Evolutionary conservation across 1,139 yeast species (phyloP), one percentile per base, ranked within the genome.

Genomic region (Scheffersomyces titani): DNA sequence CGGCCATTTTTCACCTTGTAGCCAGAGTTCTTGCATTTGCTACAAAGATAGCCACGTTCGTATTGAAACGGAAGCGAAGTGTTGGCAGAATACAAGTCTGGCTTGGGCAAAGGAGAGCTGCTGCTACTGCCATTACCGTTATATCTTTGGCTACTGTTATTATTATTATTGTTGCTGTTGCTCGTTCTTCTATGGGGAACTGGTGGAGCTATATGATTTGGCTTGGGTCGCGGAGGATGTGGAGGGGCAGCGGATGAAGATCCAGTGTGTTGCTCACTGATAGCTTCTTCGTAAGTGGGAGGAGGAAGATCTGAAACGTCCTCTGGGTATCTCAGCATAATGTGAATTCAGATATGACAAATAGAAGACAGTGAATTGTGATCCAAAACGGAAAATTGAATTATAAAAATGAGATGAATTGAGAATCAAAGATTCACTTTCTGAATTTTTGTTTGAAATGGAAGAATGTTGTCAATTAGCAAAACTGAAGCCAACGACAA

Each of bases 11-110:
- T 70, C 40, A 57, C 57, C 62, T 71, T 76, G 65, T 63, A 78
- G 13, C 83, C 84, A 1, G 81, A 66, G 57, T 79, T 78, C 53
- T 72, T 72, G 63, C 84, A 80, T 63, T 76, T 76, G 13, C 65
- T 62, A 61, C 84, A 80, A 54, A 69, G 65, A 54, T 66, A 62
- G 1, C 81, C 78, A 20, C 67, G 64, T 2, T 82, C 79, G 59
- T 65, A 80, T 46, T 61, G 53, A 81, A 91, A 90, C 0, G 96
- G 96, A 3, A 89, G 74, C 18, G 66, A 18, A 6, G 62, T 47
- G 57, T 68, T 70, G 52, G 59, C 61, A 16, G 64, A 59, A 59
- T 66, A 66, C 19, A 61, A 57, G 36, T 53, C 54, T 45, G 51
- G 46, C 13, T 50, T 24, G 18, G 53, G 55, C 6, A 51, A 47